Evolutionary conservation across 371 early-diverging fungal species (phyloP).

Genomic region (Cokeromyces recurvatus): DNA sequence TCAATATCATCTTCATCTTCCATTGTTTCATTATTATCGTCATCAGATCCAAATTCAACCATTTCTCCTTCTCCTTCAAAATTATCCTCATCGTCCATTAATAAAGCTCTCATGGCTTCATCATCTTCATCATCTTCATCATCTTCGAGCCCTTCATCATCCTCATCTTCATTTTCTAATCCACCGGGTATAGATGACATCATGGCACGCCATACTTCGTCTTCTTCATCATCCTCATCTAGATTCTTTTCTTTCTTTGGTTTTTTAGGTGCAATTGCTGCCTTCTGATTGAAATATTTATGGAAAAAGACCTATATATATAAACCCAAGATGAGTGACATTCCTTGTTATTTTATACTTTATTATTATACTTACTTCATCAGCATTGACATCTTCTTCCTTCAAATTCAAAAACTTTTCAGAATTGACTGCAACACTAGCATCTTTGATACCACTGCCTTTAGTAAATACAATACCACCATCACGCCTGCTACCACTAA

Average conservation of each 20-base stretch:
- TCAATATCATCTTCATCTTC: slow-evolving; percentile 49
- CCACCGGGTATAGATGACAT: slow-evolving; percentile 66
- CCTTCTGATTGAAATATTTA: slow-evolving; percentile 69
- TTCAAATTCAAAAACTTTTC: slow-evolving; percentile 58
- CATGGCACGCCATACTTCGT: slow-evolving; percentile 71
- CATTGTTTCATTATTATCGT: slow-evolving; percentile 50
- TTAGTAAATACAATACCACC: slow-evolving; percentile 44
- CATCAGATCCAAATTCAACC: slow-evolving; percentile 18
- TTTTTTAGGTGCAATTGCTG: slow-evolving; percentile 19
- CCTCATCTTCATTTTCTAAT: slow-evolving; percentile 43
- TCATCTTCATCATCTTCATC: slow-evolving; percentile 56
- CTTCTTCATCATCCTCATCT: slow-evolving; percentile 53
- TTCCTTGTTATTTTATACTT: neutral
- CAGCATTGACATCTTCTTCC: slow-evolving; percentile 55
- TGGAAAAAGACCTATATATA: slow-evolving; percentile 80
- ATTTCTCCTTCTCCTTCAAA: slow-evolving; percentile 30
- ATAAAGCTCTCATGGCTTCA: slow-evolving; percentile 43
- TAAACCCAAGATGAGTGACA: slow-evolving; percentile 2
- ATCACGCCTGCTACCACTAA: slow-evolving; percentile 37
- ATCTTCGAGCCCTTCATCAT: slow-evolving; percentile 19
- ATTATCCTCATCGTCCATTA: slow-evolving; percentile 42
- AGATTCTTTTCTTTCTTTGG: slow-evolving; percentile 37
- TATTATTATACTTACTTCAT: slow-evolving; percentile 48
- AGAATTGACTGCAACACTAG: slow-evolving; percentile 50
- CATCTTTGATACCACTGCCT: slow-evolving; percentile 27